phyloP scores from a whole-genome alignment of 2,329 filamentous ascomycete species.

The Harringtonia aguacate region DNA sequence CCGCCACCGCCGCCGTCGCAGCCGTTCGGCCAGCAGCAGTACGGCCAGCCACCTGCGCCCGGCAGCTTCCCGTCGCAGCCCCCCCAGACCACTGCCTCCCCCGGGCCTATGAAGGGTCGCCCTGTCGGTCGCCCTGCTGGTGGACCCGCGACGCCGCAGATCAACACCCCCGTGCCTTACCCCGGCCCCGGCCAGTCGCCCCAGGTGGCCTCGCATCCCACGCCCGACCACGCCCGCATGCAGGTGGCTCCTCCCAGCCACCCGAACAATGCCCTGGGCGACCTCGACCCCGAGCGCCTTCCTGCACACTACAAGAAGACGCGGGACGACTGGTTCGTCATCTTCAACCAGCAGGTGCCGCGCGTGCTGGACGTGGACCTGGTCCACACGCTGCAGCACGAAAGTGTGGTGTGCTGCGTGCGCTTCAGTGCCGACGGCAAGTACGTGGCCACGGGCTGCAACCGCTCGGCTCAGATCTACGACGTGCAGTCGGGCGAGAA shows the following conservation, averaged over 20 bases:
- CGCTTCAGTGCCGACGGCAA: constrained; percentile 93
- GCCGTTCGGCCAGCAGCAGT: constrained; percentile 58
- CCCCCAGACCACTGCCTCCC: constrained; percentile 75
- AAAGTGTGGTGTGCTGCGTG: constrained; percentile 97
- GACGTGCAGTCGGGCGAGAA: constrained; percentile 82
- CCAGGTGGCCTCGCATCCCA: constrained; percentile 71
- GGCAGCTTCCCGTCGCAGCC: constrained; percentile 73
- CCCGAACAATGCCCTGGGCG: constrained; percentile 59
- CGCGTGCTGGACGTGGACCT: constrained; percentile 88
- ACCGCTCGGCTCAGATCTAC: constrained; percentile 98
- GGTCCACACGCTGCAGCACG: constrained; percentile 83
- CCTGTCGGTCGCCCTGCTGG: constrained; percentile 54
- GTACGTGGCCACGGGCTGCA: constrained; percentile 93
- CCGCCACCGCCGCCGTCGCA: constrained; percentile 51
- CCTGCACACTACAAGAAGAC: constrained; percentile 83
- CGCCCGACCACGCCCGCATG: constrained; percentile 53
- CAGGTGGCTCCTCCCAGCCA: constrained; percentile 37
- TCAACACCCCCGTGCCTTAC: constrained; percentile 80
- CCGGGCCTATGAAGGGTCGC: constrained; percentile 71
- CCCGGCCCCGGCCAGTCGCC: constrained; percentile 74
- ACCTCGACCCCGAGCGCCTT: constrained; percentile 77
- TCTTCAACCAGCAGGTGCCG: constrained; percentile 88
- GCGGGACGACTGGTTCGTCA: constrained; percentile 86
- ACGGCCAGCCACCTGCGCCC: constrained; percentile 39
- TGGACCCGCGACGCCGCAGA: constrained; percentile 80